Conservation (phyloP, 1,284 basidiomycete species). For the Cryptococcus sp. region DNA sequence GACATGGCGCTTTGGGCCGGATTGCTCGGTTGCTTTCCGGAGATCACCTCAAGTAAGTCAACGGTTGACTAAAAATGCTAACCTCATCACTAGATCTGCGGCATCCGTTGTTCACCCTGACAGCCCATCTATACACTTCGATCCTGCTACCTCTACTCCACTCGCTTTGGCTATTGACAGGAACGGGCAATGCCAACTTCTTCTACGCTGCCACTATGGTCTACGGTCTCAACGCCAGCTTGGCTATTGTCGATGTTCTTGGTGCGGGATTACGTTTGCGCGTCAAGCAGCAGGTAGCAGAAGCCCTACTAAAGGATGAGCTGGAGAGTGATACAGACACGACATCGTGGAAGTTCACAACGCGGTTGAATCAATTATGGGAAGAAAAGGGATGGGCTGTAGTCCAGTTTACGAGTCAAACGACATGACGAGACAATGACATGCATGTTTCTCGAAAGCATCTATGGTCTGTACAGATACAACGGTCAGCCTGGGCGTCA, state of each 20-base stretch:
- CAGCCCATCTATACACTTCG: conserved; percentile 80
- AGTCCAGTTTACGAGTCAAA: conserved; percentile 19
- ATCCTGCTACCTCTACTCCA: conserved; percentile 89
- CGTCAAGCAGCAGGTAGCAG: conserved; percentile 16
- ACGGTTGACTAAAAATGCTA: not conserved
- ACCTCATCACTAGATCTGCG: conserved; percentile 66
- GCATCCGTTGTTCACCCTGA: conserved; percentile 80
- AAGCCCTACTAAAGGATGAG: not conserved
- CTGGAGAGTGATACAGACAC: conserved; percentile 1
- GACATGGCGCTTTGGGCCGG: conserved; percentile 84
- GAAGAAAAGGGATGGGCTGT: conserved; percentile 18
- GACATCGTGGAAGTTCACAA: not conserved
- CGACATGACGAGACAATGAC: conserved; percentile 8
- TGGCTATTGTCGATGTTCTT: conserved; percentile 76
- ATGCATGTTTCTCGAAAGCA: not conserved
- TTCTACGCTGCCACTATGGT: conserved; percentile 95
- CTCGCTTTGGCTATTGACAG: conserved; percentile 85
- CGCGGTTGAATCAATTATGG: conserved; percentile 12
- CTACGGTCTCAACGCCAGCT: conserved; percentile 82
- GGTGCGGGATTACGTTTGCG: conserved; percentile 66
- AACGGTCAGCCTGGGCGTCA: not conserved
- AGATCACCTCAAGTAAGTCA: conserved; percentile 74
- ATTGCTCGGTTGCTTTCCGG: conserved; percentile 78
- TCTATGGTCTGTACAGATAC: not conserved
- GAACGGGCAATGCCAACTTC: conserved; percentile 97